These are phyloP conservation scores for Ophiostoma fasciatum DNA, from an alignment of 2,329 filamentous ascomycete species.

Conservation along the genomic window DNA sequence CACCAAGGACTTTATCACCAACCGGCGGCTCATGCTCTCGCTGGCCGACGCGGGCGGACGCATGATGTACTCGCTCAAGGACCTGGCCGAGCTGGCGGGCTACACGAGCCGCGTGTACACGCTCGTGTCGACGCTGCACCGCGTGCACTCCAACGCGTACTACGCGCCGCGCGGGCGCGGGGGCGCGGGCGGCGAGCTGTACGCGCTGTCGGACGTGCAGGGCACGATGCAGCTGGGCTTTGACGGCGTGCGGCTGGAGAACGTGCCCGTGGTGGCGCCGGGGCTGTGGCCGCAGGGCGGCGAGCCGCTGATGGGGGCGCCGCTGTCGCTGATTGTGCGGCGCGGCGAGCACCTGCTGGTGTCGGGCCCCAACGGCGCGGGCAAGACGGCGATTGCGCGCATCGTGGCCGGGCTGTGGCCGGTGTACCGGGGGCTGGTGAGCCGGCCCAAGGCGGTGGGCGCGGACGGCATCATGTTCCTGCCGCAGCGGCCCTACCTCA, in stretches of 20 bases:
- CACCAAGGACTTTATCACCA: slow-evolving; percentile 98
- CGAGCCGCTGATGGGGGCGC: slow-evolving; percentile 81
- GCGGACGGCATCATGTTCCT: slow-evolving; percentile 97
- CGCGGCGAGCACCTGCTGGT: slow-evolving; percentile 88
- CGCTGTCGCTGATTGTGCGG: slow-evolving; percentile 75
- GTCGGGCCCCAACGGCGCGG: slow-evolving; percentile 86
- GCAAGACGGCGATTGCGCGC: slow-evolving; percentile 78
- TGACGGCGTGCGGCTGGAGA: slow-evolving; percentile 82
- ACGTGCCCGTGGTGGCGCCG: slow-evolving; percentile 85
- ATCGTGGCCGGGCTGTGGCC: slow-evolving; percentile 91
- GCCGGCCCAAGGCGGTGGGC: slow-evolving; percentile 64
- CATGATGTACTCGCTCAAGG: slow-evolving; percentile 99
- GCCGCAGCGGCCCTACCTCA: slow-evolving; percentile 84
- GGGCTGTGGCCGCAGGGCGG: slow-evolving; percentile 78
- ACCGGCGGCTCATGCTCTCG: slow-evolving; percentile 95
- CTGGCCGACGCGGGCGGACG: slow-evolving; percentile 88
- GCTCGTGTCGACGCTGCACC: slow-evolving; percentile 83
- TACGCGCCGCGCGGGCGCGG: slow-evolving; percentile 38
- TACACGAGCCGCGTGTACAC: slow-evolving; percentile 95
- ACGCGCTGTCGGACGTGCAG: slow-evolving; percentile 79
- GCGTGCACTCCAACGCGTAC: slow-evolving; percentile 85
- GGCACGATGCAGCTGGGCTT: slow-evolving; percentile 91
- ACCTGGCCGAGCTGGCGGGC: slow-evolving; percentile 85
- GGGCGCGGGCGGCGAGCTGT: slow-evolving; percentile 43
- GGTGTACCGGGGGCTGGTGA: slow-evolving; percentile 83